Conservation (phyloP, 192 early-diverging fungal species). For the Backusella tarrabulga region DNA sequence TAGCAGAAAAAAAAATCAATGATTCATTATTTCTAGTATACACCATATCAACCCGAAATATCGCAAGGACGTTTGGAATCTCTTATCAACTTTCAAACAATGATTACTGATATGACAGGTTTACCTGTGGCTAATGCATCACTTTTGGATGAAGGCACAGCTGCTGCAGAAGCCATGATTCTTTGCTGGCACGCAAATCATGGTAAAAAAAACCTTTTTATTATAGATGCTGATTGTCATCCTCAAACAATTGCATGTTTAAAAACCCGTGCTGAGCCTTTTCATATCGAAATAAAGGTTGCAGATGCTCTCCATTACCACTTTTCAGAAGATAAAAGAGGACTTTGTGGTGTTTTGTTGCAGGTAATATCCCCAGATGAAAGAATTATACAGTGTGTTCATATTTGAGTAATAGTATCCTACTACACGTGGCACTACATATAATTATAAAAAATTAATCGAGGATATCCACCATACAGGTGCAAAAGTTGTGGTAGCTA, state of each 20-base stretch:
- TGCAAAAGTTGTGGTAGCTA: conserved; percentile 88
- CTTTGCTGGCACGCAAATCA: conserved; percentile 75
- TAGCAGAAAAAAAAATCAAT: no score
- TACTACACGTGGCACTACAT: conserved; percentile 79
- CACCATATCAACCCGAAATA: conserved; percentile 99
- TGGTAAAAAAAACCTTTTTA: conserved; percentile 83
- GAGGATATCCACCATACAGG: conserved; percentile 75
- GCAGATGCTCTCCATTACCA: conserved; percentile 81
- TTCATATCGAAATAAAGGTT: conserved; percentile 88
- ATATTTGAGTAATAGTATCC: conserved; percentile 71
- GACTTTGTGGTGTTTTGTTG: conserved; percentile 87
- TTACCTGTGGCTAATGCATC: conserved; percentile 95
- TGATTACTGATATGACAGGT: conserved; percentile 95
- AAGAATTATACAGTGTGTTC: background rate
- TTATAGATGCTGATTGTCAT: conserved; percentile 90
- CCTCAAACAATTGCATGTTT: conserved; percentile 95
- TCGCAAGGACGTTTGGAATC: conserved; percentile 97
- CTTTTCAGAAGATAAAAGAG: conserved; percentile 68
- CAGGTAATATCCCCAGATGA: conserved; percentile 51
- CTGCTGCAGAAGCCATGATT: conserved; percentile 97
- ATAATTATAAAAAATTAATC: conserved; percentile 80
- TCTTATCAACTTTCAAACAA: conserved; percentile 96
- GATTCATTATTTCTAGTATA: conserved; percentile 62
- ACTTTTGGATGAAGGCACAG: conserved; percentile 97
- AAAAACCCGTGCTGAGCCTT: conserved; percentile 89